Base-by-base conservation (phyloP, 179 eudicot species). In the Vitellaria paradoxa region DNA sequence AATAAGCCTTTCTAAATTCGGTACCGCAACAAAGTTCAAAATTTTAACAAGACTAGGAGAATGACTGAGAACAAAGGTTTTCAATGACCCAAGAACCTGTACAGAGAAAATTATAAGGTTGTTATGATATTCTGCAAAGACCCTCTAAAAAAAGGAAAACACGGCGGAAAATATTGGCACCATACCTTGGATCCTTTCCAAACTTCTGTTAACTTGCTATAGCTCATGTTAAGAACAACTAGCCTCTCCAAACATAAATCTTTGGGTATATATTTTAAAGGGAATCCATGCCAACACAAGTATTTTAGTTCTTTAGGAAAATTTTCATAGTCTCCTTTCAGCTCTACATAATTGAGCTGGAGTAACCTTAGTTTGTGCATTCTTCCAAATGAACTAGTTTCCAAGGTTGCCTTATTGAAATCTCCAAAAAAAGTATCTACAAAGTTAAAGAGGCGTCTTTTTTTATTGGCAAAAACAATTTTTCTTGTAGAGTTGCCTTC, bases 351-450 rank as follows among this genome's bases (percentile, higher is more conserved):
- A 45, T 68, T 18, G 4, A 68, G 55, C 6, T 68, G 26, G 15
- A 68, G 72, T 3, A 68, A 15, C 46, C 72, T 42, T 68, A 68
- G 11, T 3, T 45, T 68, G 72, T 46, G 55, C 72, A 68, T 68
- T 9, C 14, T 17, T 8, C 30, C 14, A 68, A 68, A 68, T n/a
- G 72, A 53, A 68, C 15, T 45, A n/a, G 26, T 68, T 68, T 68
- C 13, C 3, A 68, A 45, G 26, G n/a, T 15, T 9, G n/a, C 2
- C 15, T 45, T 15, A 1, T 11, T 46, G n/a, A 13, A 7, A 30
- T n/a, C 46, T 46, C 12, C 6, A 3, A 9, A 14, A 9, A 9
- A 6, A 24, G 6, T 26, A 2, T 15, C 15, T 9, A 7, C 17
- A 2, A 24, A 23, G 7, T 21, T 7, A 3, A 13, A 23, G 17